Base-by-base conservation (phyloP, 495 filamentous ascomycete species). In the Neurospora hispaniola region DNA sequence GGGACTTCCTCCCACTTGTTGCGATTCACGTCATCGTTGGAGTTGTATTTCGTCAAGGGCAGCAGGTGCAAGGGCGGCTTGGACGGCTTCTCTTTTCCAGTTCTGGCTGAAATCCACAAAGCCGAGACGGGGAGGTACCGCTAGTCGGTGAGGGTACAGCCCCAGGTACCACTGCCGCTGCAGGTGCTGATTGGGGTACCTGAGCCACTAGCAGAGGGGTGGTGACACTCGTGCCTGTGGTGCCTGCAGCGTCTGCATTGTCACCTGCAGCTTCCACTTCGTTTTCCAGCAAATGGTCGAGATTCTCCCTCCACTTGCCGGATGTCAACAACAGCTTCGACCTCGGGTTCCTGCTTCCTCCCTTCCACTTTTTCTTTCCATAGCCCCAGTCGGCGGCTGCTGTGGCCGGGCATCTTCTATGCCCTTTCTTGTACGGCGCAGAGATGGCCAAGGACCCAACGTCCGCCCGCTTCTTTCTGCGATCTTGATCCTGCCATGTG, bases 21-120 rank as follows among this genome's bases (percentile, higher is more conserved):
- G 23, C 54, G 14, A 66, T 66, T 66, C 54, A 66, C 54, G 54
- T 71, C 70, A 59, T 43, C 38, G 70, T 72, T 74, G 42, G 31
- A 41, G 42, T 73, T 71, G 18, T 27, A 41, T 68, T 69, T 54
- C 43, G 71, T 66, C 66, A 74, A 66, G 46, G 73, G 71, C 71
- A 72, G 39, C 42, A 42, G 73, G 27, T 38, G 54, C 54, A 66
- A 66, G 54, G 54, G 54, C 54, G 27, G 54, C 54, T 66, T 66
- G 54, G 27, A 62, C 54, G 54, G 54, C 27, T 27, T 23, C 27
- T 62, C 54, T 31, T 62, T 62, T 66, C 54, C 54, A 18, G 54
- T 66, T 66, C 35, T 66, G 16, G 54, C 0, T 0, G 1, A 31
- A 62, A 12, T 62, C 54, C 27, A 62, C 48, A 0, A 31, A 27